Base-by-base conservation (phyloP, 257 asterid genomes). In the Solanum okadae region DNA sequence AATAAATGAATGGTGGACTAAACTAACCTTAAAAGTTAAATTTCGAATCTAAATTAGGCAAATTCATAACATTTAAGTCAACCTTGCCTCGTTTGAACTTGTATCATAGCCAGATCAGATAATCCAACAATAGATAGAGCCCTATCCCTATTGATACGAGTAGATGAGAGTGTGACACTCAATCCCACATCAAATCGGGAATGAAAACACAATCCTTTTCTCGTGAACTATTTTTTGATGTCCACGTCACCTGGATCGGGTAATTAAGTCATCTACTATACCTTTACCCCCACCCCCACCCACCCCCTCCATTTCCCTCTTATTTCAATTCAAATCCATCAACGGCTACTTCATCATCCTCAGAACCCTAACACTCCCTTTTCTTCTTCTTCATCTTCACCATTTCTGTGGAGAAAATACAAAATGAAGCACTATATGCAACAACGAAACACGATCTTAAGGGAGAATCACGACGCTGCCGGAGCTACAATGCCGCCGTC, bases 361-460 rank as follows among this genome's bases (percentile, higher is more conserved):
- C 86, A 20, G 9, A 81, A 49, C 46, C 86, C 86, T 82, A 49
- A 49, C 25, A 68, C 42, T 35, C 65, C 65, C n/a, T 18, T 11
- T 77, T 3, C 59, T 76, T 23, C 56, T 75, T 38, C 85, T 40
- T 70, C 77, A 15, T 18, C 16, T 46, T 49, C 86, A 2, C 86
- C 70, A 49, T 82, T 82, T 49, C 67, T 25, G 79, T 33, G 3
- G 6, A 7, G 38, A 27, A 31, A 6, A 70, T 29, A 70, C 16
- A 38, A 82, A 67, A 95, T 93, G 98, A 95, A 95, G 91, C 89
- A 90, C 88, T 89, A 88, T 95, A 86, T 89, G 96, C 92, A 90
- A 90, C 96, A 95, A 6, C 91, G 94, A 84, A 93, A 87, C 90
- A 91, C 93, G 63, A 88, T 93, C 86, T 90, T 95, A 87, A 90